Conservation (phyloP, 495 filamentous ascomycete genomes). For the Annulohypoxylon nitens region DNA sequence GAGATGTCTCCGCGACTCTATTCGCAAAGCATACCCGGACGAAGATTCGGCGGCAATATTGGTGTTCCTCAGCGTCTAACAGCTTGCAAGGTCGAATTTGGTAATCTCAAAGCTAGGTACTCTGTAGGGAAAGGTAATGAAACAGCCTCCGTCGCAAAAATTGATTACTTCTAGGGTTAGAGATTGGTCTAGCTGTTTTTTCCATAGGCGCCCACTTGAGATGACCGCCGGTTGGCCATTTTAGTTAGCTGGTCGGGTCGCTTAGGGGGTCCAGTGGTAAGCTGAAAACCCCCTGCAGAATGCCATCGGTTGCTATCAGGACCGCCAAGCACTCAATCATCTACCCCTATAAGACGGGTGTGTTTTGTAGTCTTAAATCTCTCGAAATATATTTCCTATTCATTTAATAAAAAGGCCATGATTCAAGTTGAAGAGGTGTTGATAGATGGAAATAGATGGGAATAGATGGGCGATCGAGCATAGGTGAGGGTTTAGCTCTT, state of each 20-base stretch:
- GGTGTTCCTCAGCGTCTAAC: constrained; percentile 11
- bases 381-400: too few relatives aligned
- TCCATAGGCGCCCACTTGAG: constrained; percentile 32
- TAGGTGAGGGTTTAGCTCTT: neutral
- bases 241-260: neutral
- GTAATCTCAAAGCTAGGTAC: constrained; percentile 11
- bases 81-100: neutral
- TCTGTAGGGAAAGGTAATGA: constrained; percentile 19
- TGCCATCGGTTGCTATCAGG: constrained; percentile 4
- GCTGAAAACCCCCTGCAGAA: constrained; percentile 14
- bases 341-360: too few relatives aligned
- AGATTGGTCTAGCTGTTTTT: constrained; percentile 29
- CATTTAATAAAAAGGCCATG: too few relatives aligned
- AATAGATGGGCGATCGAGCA: neutral
- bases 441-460: too few relatives aligned
- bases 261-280: neutral
- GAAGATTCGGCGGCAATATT: constrained; percentile 18
- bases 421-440: too few relatives aligned
- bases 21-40: constrained; percentile 10
- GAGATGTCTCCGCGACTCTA: constrained; percentile 28
- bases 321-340: neutral
- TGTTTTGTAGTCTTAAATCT: too few relatives aligned
- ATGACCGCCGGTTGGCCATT: constrained; percentile 11
- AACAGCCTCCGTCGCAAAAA: constrained; percentile 31
- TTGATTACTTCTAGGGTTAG: constrained; percentile 30